Evolutionary conservation across 2,329 filamentous ascomycete genomes (phyloP).

Genomic region (Aspergillus sp.): DNA sequence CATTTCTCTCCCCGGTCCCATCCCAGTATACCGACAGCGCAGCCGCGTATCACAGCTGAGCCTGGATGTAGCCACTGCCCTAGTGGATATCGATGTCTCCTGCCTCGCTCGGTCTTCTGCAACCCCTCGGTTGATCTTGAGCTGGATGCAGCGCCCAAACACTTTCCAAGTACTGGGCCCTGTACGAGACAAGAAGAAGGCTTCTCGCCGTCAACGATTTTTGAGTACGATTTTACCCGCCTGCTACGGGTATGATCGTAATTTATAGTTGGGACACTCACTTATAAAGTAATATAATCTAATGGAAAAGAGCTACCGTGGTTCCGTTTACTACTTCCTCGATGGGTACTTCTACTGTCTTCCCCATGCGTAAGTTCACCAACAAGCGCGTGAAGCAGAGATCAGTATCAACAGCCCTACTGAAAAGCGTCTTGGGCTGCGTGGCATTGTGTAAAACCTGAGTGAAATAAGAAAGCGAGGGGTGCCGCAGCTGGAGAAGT

Average conservation of each 20-base stretch:
- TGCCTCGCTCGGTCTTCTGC: constrained; percentile 51
- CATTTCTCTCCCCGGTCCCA: not conserved
- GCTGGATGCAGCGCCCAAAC: constrained; percentile 36
- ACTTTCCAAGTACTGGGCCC: constrained; percentile 12
- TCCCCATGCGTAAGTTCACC: too few species aligned
- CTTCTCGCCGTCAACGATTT: constrained; percentile 41
- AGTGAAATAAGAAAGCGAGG: too few species aligned
- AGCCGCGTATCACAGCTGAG: not conserved
- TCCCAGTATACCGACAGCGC: not conserved
- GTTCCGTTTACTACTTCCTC: too few species aligned
- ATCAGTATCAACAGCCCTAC: too few species aligned
- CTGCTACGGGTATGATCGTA: constrained; percentile 41
- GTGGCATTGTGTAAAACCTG: too few species aligned
- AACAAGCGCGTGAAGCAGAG: too few species aligned
- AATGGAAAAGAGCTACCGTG: too few species aligned
- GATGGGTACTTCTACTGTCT: too few species aligned
- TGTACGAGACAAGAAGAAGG: constrained; percentile 50
- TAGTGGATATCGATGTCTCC: constrained; percentile 37
- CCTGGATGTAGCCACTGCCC: not conserved
- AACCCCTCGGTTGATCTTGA: constrained; percentile 38
- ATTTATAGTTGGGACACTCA: constrained; percentile 47
- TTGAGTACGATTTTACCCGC: constrained; percentile 52
- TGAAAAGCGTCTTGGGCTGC: too few species aligned
- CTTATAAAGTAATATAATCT: not conserved
- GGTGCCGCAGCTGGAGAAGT: too few species aligned